Percentiles rank a stretch among this genome's conserved stretches.
phyloP scores from a whole-genome alignment of 2,329 filamentous ascomycete species.

The Mycocentrospora acerina region DNA sequence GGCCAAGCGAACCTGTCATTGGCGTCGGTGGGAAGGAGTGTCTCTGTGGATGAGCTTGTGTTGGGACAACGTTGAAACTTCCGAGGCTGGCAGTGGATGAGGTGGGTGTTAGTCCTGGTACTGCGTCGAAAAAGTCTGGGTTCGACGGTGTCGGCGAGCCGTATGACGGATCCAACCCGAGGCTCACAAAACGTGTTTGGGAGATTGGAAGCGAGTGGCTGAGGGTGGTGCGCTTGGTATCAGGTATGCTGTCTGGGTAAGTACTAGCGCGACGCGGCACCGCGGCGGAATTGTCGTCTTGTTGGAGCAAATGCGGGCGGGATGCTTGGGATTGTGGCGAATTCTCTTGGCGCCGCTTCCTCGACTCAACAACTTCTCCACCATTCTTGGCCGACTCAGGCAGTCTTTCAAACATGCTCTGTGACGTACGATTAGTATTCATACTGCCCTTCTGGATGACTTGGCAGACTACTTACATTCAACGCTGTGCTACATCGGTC shows the following conservation, averaged over 20 bases:
- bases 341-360: conserved; percentile 42
- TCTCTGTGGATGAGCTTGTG: conserved; percentile 27
- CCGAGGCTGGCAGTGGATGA: conserved; percentile 33
- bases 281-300: conserved; percentile 23
- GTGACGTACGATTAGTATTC: conserved; percentile 11
- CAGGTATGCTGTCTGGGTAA: conserved; percentile 37
- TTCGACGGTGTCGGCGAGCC: conserved; percentile 28
- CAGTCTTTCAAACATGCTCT: conserved; percentile 82
- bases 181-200: conserved; percentile 29
- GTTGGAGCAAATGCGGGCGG: conserved; percentile 26
- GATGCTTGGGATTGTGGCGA: conserved; percentile 34
- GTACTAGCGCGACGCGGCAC: conserved; percentile 37
- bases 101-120: conserved; percentile 36
- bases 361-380: conserved; percentile 29
- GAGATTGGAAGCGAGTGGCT: conserved; percentile 30
- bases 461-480: conserved; percentile 56
- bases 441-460: neutral
- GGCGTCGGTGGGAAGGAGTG: conserved; percentile 32
- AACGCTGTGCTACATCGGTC: conserved; percentile 80
- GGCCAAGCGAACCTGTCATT: conserved; percentile 30
- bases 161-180: conserved; percentile 31
- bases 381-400: conserved; percentile 66
- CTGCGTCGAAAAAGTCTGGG: conserved; percentile 31
- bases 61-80: conserved; percentile 26
- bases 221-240: conserved; percentile 27